Base-by-base conservation (phyloP, 805 yeast genomes). In the Limtongozyma cylindracea region DNA sequence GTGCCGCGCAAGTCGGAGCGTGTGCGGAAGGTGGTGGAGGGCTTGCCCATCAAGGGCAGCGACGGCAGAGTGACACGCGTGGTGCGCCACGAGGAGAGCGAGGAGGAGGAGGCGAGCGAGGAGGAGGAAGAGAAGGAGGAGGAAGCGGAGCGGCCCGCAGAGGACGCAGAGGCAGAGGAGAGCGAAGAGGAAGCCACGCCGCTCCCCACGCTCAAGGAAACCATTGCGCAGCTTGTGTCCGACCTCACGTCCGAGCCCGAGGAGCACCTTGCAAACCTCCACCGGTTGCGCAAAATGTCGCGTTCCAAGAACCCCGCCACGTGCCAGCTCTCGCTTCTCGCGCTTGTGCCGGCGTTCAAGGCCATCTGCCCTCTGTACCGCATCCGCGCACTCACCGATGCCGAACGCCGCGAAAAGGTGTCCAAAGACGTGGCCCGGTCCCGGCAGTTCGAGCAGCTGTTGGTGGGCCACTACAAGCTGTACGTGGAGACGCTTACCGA, bases 211-310 rank as follows among this genome's bases (percentile, higher is more conserved):
- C 49, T 73, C 19, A 74, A 80, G 35, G 95, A 80, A 44, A 76
- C 73, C 24, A 61, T 88, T 19, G 93, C 96, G 0, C 65, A 60
- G 11, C 42, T 70, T 21, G 94, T 91, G 1, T 73, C 76, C 18
- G 58, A 59, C 19, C 45, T 84, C 17, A 65, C 65, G 34, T 91
- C 80, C 38, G 76, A 77, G 26, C 94, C 96, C 5, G 96, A 88
- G 41, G 92, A 77, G 35, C 61, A 82, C 34, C 53, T 71, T 6
- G 38, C 59, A 9, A 50, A 64, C 14, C 48, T 82, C 8, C 56
- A 72, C 2, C 61, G 82, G 37, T 51, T 74, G 22, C 49, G 74
- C 23, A 63, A 57, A 31, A 71, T 73, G 78, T 54, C 76, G 0
- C 56, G 50, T 25, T 69, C 88, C 2, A 59, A 56, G 31, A 67